phyloP scores from a whole-genome alignment of 805 yeast genomes.

The Candida argentea region DNA sequence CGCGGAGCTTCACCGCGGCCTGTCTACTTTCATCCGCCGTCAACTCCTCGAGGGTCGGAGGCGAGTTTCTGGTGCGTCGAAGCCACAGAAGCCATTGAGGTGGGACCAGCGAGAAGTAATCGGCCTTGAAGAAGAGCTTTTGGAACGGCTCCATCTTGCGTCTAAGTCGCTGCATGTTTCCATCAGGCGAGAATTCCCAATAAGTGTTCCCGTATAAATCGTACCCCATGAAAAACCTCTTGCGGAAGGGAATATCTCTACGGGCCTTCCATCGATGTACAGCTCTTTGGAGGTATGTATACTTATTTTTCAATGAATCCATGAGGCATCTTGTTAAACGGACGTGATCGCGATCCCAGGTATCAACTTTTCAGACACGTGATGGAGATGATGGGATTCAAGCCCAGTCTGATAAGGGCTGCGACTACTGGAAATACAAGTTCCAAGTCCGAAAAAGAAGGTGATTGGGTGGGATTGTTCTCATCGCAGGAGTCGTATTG shows the following conservation, averaged over 20 bases:
- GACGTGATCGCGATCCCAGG: background rate
- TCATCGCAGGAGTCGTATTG: too few relatives aligned
- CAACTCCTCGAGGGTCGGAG: constrained; percentile 60
- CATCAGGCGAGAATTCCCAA: constrained; percentile 66
- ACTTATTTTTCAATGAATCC: constrained; percentile 41
- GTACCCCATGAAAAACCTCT: constrained; percentile 60
- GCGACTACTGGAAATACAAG: background rate
- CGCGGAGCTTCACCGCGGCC: constrained; percentile 39
- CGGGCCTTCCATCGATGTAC: constrained; percentile 51
- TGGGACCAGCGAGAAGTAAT: constrained; percentile 48
- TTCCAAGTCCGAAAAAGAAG: too few relatives aligned
- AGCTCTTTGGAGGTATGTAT: constrained; percentile 40
- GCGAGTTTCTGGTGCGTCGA: constrained; percentile 44
- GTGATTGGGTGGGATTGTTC: too few relatives aligned
- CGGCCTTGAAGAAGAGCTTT: constrained; percentile 39
- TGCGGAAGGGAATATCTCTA: constrained; percentile 57
- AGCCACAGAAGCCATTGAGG: constrained; percentile 83
- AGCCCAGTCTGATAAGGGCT: too few relatives aligned
- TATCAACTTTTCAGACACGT: constrained; percentile 10
- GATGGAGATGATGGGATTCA: constrained; percentile 1
- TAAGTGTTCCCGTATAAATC: constrained; percentile 79
- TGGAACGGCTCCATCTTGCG: constrained; percentile 52
- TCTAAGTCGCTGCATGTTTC: constrained; percentile 43
- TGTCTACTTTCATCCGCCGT: constrained; percentile 48
- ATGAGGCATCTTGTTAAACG: constrained; percentile 11